A percentile compares a stretch with the other conserved stretches of the same genome.
Conservation (phyloP, 306 rosid genomes). For the Trichosanthes truncata region DNA sequence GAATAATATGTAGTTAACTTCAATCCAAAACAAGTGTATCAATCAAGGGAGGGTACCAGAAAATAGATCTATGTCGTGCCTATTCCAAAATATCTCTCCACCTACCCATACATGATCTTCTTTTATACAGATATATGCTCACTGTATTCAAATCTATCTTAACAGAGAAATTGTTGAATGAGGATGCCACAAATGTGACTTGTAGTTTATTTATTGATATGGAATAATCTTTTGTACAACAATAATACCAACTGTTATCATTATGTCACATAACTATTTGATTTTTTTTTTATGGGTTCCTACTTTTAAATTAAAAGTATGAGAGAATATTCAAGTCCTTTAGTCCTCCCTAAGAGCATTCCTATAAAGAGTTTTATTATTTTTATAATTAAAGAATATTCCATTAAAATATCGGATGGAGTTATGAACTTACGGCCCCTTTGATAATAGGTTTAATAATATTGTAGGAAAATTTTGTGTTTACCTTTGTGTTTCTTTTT, state of each 20-base stretch:
- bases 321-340: background rate
- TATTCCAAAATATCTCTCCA: background rate
- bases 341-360: too few species aligned
- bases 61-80: background rate
- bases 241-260: background rate
- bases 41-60: background rate
- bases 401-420: too few species aligned
- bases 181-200: background rate
- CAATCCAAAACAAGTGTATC: slow-evolving; percentile 6
- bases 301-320: background rate
- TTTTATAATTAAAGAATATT: too few species aligned
- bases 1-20: background rate
- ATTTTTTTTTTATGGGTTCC: too few species aligned
- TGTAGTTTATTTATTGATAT: background rate
- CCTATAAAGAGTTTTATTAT: too few species aligned
- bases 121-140: background rate
- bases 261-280: background rate
- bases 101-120: background rate
- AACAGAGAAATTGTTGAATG: background rate
- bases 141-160: background rate
- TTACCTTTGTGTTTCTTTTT: too few species aligned
- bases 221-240: background rate
- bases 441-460: too few species aligned
- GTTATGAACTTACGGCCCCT: too few species aligned
- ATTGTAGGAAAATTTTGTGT: too few species aligned